Conservation (phyloP, 176 grass and related monocot species). For the Olyra latifolia region DNA sequence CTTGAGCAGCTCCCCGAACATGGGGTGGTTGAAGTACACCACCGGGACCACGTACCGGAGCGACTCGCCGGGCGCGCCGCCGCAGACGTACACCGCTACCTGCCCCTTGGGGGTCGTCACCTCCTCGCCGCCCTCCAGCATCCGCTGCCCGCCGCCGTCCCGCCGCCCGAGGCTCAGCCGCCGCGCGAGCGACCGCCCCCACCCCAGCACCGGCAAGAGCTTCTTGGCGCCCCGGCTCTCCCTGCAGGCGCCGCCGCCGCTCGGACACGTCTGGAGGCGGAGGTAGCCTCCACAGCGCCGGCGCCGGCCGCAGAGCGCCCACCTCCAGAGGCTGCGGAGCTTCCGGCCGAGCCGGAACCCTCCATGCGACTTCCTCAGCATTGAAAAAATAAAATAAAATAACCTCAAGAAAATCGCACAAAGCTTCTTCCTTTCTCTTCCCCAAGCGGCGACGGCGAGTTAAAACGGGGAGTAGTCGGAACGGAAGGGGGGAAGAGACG, state of each 20-base stretch:
- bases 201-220: constrained; percentile 49
- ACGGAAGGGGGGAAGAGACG: background rate
- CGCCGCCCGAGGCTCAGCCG: constrained; percentile 37
- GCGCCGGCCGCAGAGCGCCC: constrained; percentile 40
- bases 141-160: background rate
- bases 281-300: constrained; percentile 25
- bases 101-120: constrained; percentile 73
- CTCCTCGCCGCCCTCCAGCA: background rate
- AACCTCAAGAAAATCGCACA: background rate
- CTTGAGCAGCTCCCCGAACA: constrained; percentile 78
- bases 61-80: constrained; percentile 32
- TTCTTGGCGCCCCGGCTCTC: constrained; percentile 21
- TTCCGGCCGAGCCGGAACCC: constrained; percentile 83
- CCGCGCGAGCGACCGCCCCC: constrained; percentile 50
- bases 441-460: background rate
- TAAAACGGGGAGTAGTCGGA: background rate
- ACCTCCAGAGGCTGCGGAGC: constrained; percentile 48
- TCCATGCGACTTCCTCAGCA: constrained; percentile 50
- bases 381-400: background rate
- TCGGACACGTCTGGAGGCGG: background rate
- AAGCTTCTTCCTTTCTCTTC: background rate
- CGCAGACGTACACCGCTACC: constrained; percentile 88
- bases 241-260: background rate
- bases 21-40: constrained; percentile 94
- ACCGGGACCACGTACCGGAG: constrained; percentile 80